Evolutionary conservation across 768 basidiomycete species (phyloP), one percentile per base, ranked within the genome.

Genomic region (Boletus insuetus): DNA sequence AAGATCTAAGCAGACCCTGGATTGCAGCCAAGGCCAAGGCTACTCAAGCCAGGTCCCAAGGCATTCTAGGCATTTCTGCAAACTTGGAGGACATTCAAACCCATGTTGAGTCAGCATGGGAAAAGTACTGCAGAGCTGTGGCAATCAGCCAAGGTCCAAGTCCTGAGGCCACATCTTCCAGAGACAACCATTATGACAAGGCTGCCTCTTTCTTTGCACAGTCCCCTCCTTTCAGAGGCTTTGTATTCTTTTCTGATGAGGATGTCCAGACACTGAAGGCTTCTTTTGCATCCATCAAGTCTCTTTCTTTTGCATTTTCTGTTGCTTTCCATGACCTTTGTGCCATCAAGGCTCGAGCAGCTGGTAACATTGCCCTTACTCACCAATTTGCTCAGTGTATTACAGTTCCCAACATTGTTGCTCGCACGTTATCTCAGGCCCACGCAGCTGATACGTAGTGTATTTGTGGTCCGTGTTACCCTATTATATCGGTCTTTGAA

Each of bases 281-380:
- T 0, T 86, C 86, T 0, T 82, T 74, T 39, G 85, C 87, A 0
- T 81, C 81, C 51, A 34, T 6, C 0, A 49, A 59, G n/a, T 58
- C 58, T 1, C 31, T 58, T 9, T 51, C 10, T 0, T 85, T 87
- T 51, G 84, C 70, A 0, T 85, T 85, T 61, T 58, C 60, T 0
- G 77, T 87, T 32, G 85, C 86, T 0, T 86, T 82, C 58, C 61
- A 58, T 16, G 73, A 74, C 1, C 59, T 87, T 1, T 84, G 83
- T 58, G 47, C 42, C 6, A 81, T 88, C 71, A 87, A 88, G 65
- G 83, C 83, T 0, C 62, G 64, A 5, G 71, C 77, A 8, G 58
- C 66, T 22, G 58, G 74, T 35, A 49, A 53, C 9, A 24, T 63
- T 6, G 26, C 66, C 10, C 52, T 73, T 17, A 54, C 60, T 1